These are phyloP conservation scores for Geotrichum aggregatum DNA, from an alignment of 1,139 yeast species.

Conservation along the genomic window DNA sequence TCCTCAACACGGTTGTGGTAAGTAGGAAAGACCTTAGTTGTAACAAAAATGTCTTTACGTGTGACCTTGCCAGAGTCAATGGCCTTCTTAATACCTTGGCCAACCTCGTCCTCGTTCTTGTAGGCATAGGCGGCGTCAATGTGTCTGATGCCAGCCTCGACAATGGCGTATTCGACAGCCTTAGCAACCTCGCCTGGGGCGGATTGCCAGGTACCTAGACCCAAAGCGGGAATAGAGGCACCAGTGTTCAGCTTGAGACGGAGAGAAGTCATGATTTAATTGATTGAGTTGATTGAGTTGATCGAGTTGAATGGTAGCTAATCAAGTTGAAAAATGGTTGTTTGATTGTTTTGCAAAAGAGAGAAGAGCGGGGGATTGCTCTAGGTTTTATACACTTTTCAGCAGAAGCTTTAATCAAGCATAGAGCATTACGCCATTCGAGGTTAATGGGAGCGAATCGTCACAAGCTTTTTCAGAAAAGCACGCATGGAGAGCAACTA, in stretches of 20 bases:
- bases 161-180: conserved; percentile 29
- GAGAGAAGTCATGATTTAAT: conserved; percentile 23
- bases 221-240: conserved; percentile 46
- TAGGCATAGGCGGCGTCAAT: conserved; percentile 60
- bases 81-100: conserved; percentile 40
- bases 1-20: conserved; percentile 59
- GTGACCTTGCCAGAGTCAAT: conserved; percentile 26
- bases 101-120: conserved; percentile 55
- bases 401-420: too few species aligned
- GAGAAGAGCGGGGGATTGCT: too few species aligned
- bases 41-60: conserved; percentile 67
- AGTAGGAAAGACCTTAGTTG: conserved; percentile 78
- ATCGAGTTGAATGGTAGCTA: too few species aligned
- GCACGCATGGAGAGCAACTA: too few species aligned
- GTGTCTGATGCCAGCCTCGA: conserved; percentile 52
- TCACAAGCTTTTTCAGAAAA: too few species aligned
- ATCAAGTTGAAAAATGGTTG: too few species aligned
- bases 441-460: too few species aligned
- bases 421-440: too few species aligned
- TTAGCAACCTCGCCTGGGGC: conserved; percentile 39
- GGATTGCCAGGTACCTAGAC: conserved; percentile 63
- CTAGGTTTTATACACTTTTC: too few species aligned
- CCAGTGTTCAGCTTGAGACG: conserved; percentile 38
- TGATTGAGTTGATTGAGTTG: too few species aligned
- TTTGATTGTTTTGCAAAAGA: too few species aligned